A percentile compares a stretch with the other conserved stretches of the same genome.
Conservation (phyloP, 2,329 filamentous ascomycete species). For the Pseudogymnoascus sp. region DNA sequence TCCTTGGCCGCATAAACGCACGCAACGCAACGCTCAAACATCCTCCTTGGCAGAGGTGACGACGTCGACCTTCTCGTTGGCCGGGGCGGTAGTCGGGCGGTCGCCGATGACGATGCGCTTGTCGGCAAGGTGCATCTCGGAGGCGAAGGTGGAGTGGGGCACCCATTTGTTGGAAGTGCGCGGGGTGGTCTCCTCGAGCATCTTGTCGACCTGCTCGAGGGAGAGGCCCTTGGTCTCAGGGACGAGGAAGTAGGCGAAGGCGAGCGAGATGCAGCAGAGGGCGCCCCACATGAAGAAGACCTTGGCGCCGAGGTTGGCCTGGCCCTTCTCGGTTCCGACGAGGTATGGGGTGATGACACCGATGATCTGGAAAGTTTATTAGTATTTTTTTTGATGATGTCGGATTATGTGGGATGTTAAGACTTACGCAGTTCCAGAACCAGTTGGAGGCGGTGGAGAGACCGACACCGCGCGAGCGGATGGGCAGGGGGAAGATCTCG, state of each 20-base stretch:
- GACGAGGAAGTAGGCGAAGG: constrained; percentile 51
- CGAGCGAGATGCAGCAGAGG: constrained; percentile 45
- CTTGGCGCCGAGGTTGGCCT: constrained; percentile 58
- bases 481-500: constrained; percentile 79
- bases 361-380: constrained; percentile 48
- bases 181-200: constrained; percentile 41
- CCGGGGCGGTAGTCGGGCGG: neutral
- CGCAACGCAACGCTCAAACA: neutral
- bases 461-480: constrained; percentile 76
- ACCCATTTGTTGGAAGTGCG: constrained; percentile 26
- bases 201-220: constrained; percentile 63
- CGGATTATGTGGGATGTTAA: neutral
- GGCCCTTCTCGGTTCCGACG: constrained; percentile 47
- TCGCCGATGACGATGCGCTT: constrained; percentile 1
- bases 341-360: constrained; percentile 64
- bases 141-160: constrained; percentile 24
- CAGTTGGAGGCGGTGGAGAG: constrained; percentile 82
- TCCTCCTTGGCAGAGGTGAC: neutral
- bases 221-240: constrained; percentile 67
- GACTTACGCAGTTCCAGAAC: constrained; percentile 64
- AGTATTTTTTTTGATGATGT: neutral
- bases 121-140: constrained; percentile 16
- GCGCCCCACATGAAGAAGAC: constrained; percentile 61
- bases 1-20: no score
- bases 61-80: constrained; percentile 40